Evolutionary conservation across 805 yeast genomes (phyloP).

Genomic region (Nakazawaea sp.): DNA sequence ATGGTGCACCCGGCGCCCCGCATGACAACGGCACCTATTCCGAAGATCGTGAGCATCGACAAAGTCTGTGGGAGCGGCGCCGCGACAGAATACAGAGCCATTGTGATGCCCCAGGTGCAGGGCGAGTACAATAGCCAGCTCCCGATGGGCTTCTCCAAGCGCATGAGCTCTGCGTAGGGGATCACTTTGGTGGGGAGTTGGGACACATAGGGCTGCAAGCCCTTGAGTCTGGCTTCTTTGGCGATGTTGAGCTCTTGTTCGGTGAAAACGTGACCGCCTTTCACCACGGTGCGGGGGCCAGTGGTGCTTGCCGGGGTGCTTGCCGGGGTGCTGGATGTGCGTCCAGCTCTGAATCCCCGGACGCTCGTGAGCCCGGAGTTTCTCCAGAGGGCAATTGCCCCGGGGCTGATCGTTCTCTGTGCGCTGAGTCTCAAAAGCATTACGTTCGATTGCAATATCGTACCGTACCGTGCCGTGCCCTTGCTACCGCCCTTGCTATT

Average conservation of each 20-base stretch:
- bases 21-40: constrained; percentile 84
- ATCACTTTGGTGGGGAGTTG: constrained; percentile 66
- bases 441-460: no score
- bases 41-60: constrained; percentile 61
- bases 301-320: not conserved
- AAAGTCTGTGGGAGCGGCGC: constrained; percentile 64
- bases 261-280: constrained; percentile 14
- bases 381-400: no score
- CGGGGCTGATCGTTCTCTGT: no score
- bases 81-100: constrained; percentile 71
- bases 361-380: no score
- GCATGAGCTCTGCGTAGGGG: constrained; percentile 88
- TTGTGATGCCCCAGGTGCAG: constrained; percentile 85
- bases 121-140: constrained; percentile 80
- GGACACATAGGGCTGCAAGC: constrained; percentile 42
- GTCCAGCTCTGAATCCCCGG: no score
- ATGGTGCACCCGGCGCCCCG: constrained; percentile 98
- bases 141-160: constrained; percentile 96
- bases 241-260: constrained; percentile 44
- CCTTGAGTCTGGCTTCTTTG: constrained; percentile 39
- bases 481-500: no score
- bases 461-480: no score
- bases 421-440: no score
- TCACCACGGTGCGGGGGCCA: not conserved
- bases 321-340: no score